Evolutionary conservation across 2,329 filamentous ascomycete genomes (phyloP).

Genomic region (Onygena corvina): DNA sequence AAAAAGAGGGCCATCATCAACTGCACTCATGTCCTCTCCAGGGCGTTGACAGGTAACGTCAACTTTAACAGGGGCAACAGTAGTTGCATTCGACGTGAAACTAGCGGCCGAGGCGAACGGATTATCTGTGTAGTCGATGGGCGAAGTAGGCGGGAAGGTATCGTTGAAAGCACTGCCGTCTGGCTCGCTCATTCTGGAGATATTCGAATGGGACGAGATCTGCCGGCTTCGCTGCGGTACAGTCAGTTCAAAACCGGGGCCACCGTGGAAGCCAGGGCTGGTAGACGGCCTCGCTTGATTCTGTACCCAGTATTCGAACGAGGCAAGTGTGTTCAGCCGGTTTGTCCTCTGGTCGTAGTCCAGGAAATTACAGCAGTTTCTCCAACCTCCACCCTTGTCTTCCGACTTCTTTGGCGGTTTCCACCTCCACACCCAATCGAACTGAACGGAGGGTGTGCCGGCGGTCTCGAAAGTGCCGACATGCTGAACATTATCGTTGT

Average conservation of each 20-base stretch:
- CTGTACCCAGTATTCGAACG: constrained; percentile 90
- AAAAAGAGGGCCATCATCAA: constrained; percentile 90
- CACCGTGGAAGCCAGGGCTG: constrained; percentile 51
- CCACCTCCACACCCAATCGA: constrained; percentile 97
- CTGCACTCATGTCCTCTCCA: constrained; percentile 68
- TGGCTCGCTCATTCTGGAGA: constrained; percentile 64
- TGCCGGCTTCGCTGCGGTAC: constrained; percentile 67
- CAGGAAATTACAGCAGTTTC: constrained; percentile 91
- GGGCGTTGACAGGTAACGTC: constrained; percentile 79
- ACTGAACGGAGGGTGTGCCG: constrained; percentile 71
- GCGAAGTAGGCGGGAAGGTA: constrained; percentile 19
- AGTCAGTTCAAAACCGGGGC: constrained; percentile 56
- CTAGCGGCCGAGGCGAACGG: neutral
- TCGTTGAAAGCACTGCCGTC: constrained; percentile 36
- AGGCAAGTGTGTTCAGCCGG: constrained; percentile 72
- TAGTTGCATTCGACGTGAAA: neutral
- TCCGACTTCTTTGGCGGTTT: constrained; percentile 71
- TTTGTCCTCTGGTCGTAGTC: constrained; percentile 94
- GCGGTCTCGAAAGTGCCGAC: constrained; percentile 83
- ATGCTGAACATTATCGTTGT: constrained; percentile 87
- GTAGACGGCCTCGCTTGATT: constrained; percentile 35
- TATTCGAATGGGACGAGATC: constrained; percentile 75
- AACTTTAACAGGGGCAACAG: constrained; percentile 50
- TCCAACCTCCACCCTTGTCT: constrained; percentile 83
- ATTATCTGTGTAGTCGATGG: constrained; percentile 13